Conservation (phyloP, 2,329 filamentous ascomycete genomes). For the Plenodomus biglobosus region DNA sequence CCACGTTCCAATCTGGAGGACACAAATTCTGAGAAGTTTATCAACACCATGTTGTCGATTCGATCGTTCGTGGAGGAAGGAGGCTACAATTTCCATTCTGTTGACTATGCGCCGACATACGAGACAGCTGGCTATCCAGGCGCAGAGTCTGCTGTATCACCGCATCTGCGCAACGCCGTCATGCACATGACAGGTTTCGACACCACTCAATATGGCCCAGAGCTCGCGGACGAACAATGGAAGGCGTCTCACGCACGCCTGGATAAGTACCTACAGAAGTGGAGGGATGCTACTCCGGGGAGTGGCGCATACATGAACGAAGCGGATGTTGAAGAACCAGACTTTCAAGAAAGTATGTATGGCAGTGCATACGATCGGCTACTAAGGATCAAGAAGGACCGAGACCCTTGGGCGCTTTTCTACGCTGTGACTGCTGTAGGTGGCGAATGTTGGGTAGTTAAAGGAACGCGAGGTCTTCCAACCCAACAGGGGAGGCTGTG, state of each 20-base stretch:
- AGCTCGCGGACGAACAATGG: constrained; percentile 19
- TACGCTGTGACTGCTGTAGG: constrained; percentile 31
- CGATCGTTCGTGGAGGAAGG: constrained; percentile 30
- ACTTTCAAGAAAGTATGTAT: constrained; percentile 31
- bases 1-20: constrained; percentile 33
- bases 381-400: constrained; percentile 21
- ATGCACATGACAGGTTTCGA: constrained; percentile 35
- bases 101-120: constrained; percentile 28
- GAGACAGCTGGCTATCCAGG: constrained; percentile 31
- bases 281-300: constrained; percentile 24
- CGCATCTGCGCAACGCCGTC: constrained; percentile 24
- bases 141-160: constrained; percentile 21
- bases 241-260: constrained; percentile 26
- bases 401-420: constrained; percentile 33
- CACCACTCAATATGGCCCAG: constrained; percentile 20
- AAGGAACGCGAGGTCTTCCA: constrained; percentile 25
- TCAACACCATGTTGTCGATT: constrained; percentile 22
- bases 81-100: constrained; percentile 29
- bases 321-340: constrained; percentile 29
- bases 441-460: constrained; percentile 29
- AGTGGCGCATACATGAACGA: constrained; percentile 44
- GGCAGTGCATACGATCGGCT: constrained; percentile 29
- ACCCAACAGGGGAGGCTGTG: constrained; percentile 33
- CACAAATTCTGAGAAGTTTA: constrained; percentile 15
- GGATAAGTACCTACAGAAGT: constrained; percentile 24